Evolutionary conservation across 2,329 filamentous ascomycete species (phyloP).

Genomic region (Scopulariopsis brevicaulis): DNA sequence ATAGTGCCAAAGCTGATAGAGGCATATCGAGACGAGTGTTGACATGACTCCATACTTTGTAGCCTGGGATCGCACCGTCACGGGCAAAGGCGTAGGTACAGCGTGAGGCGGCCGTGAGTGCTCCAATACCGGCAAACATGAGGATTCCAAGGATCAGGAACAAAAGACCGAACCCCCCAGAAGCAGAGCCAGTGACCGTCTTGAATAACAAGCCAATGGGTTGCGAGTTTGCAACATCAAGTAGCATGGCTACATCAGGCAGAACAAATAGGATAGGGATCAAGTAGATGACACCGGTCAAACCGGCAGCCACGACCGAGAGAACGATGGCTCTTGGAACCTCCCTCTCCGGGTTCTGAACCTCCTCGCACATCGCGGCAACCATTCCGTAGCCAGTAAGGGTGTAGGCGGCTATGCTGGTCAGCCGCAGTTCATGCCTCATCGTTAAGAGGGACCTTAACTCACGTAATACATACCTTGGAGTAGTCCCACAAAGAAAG

Average conservation of each 20-base stretch:
- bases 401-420: slow-evolving; percentile 47
- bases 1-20: slow-evolving; percentile 61
- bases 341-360: slow-evolving; percentile 51
- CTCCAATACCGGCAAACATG: slow-evolving; percentile 56
- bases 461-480: slow-evolving; percentile 21
- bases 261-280: slow-evolving; percentile 60
- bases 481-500: slow-evolving; percentile 60
- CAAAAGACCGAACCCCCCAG: slow-evolving; percentile 50
- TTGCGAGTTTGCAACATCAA: slow-evolving; percentile 42
- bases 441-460: not conserved
- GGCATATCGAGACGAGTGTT: slow-evolving; percentile 53
- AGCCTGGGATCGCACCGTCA: slow-evolving; percentile 57
- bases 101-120: slow-evolving; percentile 57
- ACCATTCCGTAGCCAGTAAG: slow-evolving; percentile 73
- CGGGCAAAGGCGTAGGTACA: slow-evolving; percentile 60
- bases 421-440: not conserved
- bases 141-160: slow-evolving; percentile 55
- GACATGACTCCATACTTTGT: slow-evolving; percentile 47
- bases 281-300: slow-evolving; percentile 56
- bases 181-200: slow-evolving; percentile 46
- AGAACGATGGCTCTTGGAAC: slow-evolving; percentile 63
- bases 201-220: slow-evolving; percentile 55
- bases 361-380: slow-evolving; percentile 68
- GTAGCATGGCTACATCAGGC: slow-evolving; percentile 45
- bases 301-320: slow-evolving; percentile 54